These are phyloP conservation scores for Fusarium fujikuroi DNA, from an alignment of 2,329 filamentous ascomycete genomes.

Conservation along the genomic window DNA sequence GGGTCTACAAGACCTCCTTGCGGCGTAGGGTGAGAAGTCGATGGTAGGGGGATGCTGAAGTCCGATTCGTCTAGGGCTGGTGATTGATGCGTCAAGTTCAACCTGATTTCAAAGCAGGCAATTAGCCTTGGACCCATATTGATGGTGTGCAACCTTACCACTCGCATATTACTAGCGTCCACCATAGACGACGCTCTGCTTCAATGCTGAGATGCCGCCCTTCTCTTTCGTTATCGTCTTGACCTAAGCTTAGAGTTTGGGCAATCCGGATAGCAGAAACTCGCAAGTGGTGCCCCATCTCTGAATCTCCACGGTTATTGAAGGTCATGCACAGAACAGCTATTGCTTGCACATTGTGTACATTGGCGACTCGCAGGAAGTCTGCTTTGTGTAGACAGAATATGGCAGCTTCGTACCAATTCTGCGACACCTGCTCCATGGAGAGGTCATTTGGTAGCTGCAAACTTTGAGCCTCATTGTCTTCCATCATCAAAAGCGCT, in stretches of 20 bases:
- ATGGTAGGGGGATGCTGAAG: not conserved
- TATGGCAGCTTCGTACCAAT: not conserved
- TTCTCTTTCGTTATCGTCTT: too few relatives aligned
- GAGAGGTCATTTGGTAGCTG: not conserved
- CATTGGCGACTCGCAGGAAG: not conserved
- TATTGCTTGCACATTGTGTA: not conserved
- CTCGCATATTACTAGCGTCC: not conserved
- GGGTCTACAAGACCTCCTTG: not conserved
- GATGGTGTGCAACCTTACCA: not conserved
- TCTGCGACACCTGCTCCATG: not conserved
- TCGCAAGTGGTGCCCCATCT: not conserved
- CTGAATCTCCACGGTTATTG: not conserved
- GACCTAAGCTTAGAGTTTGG: not conserved
- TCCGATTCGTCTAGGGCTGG: not conserved
- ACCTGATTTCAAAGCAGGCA: not conserved
- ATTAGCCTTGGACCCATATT: not conserved
- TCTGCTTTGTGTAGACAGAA: not conserved
- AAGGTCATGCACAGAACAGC: not conserved
- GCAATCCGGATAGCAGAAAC: not conserved
- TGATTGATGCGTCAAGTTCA: not conserved
- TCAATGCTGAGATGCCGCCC: not conserved
- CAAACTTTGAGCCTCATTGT: not conserved
- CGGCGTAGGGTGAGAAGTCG: not conserved
- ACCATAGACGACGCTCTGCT: not conserved
- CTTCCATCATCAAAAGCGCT: not conserved